Base-by-base conservation (phyloP, 176 grass and related monocot species). In the Chloris gayana region DNA sequence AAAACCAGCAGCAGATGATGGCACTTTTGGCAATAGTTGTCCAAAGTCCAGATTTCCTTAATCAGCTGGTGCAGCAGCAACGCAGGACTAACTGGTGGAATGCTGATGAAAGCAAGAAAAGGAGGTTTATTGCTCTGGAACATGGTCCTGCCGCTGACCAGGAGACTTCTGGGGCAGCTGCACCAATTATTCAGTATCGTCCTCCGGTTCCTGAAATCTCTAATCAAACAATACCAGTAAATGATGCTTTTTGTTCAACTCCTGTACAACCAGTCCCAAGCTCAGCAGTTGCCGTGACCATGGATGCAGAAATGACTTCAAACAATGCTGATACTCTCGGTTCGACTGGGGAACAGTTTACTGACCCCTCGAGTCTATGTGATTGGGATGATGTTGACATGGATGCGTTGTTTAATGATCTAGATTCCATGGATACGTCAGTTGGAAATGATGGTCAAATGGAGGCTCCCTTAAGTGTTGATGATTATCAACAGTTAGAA, bases 1-100 rank as follows among this genome's bases (percentile, higher is more conserved):
- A 94, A 51, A 90, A 85, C 26, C 88, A 88, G 79, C 88, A 94
- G 86, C 86, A 88, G 82, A 88, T 90, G 88, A 88, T 90, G 88
- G 85, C 85, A 64, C 86, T 90, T 76, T 67, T 94, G 74, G 85
- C 91, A 73, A 90, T 91, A 14, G 88, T 90, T 80, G 89, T 94
- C 72, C 86, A 86, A 80, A 94, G 83, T 70, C 92, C 92, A 60
- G 70, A 56, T 72, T 86, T 86, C 69, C 83, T 94, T 62, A 80
- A 79, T 39, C 88, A 86, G 35, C 42, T 94, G 21, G 85, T 94
- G 42, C 85, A 88, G 64, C 91, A 90, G 26, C 88, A 94, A 63
- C 82, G 67, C 61, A 87, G 83, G 65, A 81, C 50, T 29, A 93
- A 68, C 67, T 80, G 88, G 79, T 74, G 78, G 62, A 80, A 75